phyloP scores from a whole-genome alignment of 1,284 basidiomycete species.

The Bondarzewia mesenterica region DNA sequence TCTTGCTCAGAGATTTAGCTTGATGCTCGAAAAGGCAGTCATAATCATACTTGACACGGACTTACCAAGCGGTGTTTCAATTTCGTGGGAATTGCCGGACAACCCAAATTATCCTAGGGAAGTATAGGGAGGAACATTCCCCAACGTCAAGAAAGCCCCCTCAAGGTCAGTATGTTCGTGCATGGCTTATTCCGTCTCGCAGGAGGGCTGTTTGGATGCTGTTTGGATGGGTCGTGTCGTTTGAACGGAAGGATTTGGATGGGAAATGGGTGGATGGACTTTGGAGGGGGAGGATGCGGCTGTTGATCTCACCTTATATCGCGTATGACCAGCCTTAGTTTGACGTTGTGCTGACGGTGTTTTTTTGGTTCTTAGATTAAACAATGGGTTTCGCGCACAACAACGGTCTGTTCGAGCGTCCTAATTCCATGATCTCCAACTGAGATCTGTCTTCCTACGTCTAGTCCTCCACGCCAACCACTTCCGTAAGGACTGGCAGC shows the following conservation, averaged over 20 bases:
- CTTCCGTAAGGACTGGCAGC: conserved; percentile 99
- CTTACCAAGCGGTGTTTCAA: conserved; percentile 6
- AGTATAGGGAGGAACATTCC: background rate
- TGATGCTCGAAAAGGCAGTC: background rate
- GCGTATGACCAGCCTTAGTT: conserved; percentile 7
- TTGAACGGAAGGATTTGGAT: conserved; percentile 12
- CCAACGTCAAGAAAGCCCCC: conserved; percentile 14
- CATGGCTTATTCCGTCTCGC: conserved; percentile 10
- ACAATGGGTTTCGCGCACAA: conserved; percentile 75
- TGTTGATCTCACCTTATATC: conserved; percentile 9
- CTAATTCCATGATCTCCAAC: background rate
- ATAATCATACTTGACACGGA: too few species aligned
- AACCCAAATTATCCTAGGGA: conserved; percentile 5
- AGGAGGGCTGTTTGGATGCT: conserved; percentile 13
- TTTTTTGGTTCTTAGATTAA: conserved; percentile 18
- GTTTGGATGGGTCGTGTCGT: conserved; percentile 12
- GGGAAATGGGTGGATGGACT: conserved; percentile 26
- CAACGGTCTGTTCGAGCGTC: conserved; percentile 50
- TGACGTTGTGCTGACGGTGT: conserved; percentile 10
- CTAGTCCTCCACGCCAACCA: conserved; percentile 88
- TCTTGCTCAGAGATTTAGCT: background rate
- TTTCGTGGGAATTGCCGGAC: conserved; percentile 2
- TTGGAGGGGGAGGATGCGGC: conserved; percentile 21
- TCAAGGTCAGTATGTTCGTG: conserved; percentile 29
- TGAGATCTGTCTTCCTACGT: conserved; percentile 6